These are phyloP conservation scores for Discostella pseudostelligera DNA, from an alignment of 108 stramenopile genomes.

Conservation along the genomic window DNA sequence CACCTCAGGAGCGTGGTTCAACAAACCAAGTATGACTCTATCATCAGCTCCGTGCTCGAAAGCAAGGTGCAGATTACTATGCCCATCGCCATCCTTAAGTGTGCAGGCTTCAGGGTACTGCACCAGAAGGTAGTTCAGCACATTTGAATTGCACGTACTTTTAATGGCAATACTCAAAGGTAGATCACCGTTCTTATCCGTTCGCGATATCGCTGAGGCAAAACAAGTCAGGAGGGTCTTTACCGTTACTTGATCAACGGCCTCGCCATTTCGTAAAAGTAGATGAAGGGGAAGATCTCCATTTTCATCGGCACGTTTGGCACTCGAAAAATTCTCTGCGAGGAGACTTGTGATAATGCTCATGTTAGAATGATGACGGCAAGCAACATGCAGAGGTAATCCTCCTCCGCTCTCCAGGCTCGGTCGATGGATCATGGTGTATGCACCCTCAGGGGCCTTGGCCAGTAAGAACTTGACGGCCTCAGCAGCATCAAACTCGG, in stretches of 20 bases:
- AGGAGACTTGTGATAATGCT: slow-evolving; percentile 77
- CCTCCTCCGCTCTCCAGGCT: slow-evolving; percentile 71
- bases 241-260: slow-evolving; percentile 79
- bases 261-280: slow-evolving; percentile 70
- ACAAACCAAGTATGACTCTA: slow-evolving; percentile 68
- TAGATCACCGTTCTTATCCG: slow-evolving; percentile 81
- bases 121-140: slow-evolving; percentile 65
- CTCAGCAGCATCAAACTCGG: slow-evolving; percentile 79
- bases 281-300: slow-evolving; percentile 77
- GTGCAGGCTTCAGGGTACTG: slow-evolving; percentile 70
- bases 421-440: slow-evolving; percentile 78
- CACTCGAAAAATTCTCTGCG: slow-evolving; percentile 81
- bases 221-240: slow-evolving; percentile 82
- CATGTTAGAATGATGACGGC: slow-evolving; percentile 75
- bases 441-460: slow-evolving; percentile 79
- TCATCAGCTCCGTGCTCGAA: slow-evolving; percentile 79
- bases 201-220: slow-evolving; percentile 63
- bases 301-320: slow-evolving; percentile 76
- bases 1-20: slow-evolving; percentile 78
- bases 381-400: slow-evolving; percentile 75
- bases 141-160: slow-evolving; percentile 58
- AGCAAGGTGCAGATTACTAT: slow-evolving; percentile 64
- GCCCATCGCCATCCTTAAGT: slow-evolving; percentile 65
- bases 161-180: slow-evolving; percentile 72
- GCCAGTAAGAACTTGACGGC: slow-evolving; percentile 69